Evolutionary conservation across 345 rosid species (phyloP), one percentile per base, ranked within the genome.

Genomic region (Bretschneidera sinensis): DNA sequence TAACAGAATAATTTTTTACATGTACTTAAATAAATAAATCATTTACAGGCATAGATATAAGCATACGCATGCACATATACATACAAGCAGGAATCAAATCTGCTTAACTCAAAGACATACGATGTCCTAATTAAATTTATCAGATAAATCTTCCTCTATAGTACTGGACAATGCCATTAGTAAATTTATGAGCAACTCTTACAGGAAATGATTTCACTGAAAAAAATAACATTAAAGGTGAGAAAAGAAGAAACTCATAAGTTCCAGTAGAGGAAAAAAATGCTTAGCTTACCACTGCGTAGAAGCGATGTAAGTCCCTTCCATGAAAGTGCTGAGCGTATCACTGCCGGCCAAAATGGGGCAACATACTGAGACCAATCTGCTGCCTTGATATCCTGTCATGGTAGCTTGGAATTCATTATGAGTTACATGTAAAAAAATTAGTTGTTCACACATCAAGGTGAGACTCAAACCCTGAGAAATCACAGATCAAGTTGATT

Each of bases 281-380:
- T 39, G 45, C 11, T 7, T 4, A 39, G 45, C 64, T 69, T 77
- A 82, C 98, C 98, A 61, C 79, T 81, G 18, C 83, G 79, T 43
- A 87, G 68, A 39, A 92, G 73, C 15, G 97, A 92, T 9, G 75
- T 66, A 21, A 92, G 54, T 22, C 95, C 98, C 34, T 87, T 92
- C 97, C 95, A 92, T 1, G 97, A 83, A 22, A 87, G 65, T 21
- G 92, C 95, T 0, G 97, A 85, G 54, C 75, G 78, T 35, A 89
- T 74, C 53, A 89, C 98, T 0, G 96, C 98, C 0, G 98, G 96
- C 98, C 97, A 92, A 59, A 92, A 89, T 21, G 98, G 96, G 10
- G 97, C 89, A 9, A 92, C 95, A 23, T 87, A 48, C 60, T 68
- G 60, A 54, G 97, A 79, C 98, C 98, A 92, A 78, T 92, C 97